Percentiles rank a stretch among this genome's conserved stretches.
These are phyloP conservation scores for Cordyceps fumosorosea DNA, from an alignment of 2,329 filamentous ascomycete genomes.

Conservation along the genomic window DNA sequence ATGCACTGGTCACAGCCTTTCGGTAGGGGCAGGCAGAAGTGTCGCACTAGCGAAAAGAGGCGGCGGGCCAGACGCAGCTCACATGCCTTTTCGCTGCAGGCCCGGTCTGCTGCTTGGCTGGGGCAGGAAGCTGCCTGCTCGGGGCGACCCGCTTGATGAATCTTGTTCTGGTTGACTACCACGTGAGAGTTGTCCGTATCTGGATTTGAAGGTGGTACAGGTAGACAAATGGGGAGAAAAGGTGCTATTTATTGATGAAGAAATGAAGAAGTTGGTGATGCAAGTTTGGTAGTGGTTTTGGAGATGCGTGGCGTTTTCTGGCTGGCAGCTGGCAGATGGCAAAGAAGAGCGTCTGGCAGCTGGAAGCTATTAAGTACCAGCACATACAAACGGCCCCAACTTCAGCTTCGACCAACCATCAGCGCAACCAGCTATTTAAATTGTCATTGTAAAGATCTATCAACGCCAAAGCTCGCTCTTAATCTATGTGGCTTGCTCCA, in stretches of 20 bases:
- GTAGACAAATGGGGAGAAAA: neutral
- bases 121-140: neutral
- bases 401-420: neutral
- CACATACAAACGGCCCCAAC: neutral
- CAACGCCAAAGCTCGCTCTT: neutral
- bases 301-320: neutral
- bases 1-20: neutral
- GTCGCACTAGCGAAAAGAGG: neutral
- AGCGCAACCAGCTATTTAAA: too few relatives aligned
- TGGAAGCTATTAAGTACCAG: neutral
- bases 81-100: neutral
- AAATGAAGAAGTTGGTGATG: neutral
- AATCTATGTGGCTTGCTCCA: neutral
- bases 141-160: slow-evolving; percentile 1
- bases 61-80: slow-evolving; percentile 1
- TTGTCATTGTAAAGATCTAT: neutral
- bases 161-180: neutral
- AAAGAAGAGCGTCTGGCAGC: neutral
- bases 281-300: neutral
- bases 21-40: neutral
- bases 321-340: neutral
- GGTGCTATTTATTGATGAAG: neutral
- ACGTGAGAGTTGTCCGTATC: neutral
- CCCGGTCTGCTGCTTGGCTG: neutral
- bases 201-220: neutral